These are phyloP conservation scores for Iberis pinnata DNA, from an alignment of 345 rosid species.

Conservation along the genomic window DNA sequence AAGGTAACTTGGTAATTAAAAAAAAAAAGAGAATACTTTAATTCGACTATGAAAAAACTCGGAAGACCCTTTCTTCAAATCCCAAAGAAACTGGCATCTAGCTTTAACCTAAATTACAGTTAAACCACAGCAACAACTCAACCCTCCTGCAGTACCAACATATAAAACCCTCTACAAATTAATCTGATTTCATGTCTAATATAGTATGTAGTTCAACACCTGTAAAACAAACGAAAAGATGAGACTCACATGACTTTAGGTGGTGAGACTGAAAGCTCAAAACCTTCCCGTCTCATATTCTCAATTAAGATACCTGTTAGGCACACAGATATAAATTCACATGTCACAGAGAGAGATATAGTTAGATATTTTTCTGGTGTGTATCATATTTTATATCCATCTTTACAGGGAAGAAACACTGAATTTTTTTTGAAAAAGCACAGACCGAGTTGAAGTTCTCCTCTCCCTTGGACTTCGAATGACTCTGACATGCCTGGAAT, in stretches of 20 bases:
- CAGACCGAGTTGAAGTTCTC: constrained; percentile 97
- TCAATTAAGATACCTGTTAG: constrained; percentile 85
- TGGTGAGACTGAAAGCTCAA: constrained; percentile 91
- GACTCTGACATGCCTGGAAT: constrained; percentile 83
- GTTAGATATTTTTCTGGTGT: constrained; percentile 1
- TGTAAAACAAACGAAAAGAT: constrained; percentile 5
- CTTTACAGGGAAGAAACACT: constrained; percentile 16
- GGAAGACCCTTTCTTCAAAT: neutral
- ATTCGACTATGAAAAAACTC: neutral
- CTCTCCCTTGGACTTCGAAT: constrained; percentile 95
- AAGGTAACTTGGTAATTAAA: neutral
- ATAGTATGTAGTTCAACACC: neutral
- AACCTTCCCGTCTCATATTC: constrained; percentile 99
- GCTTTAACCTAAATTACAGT: neutral
- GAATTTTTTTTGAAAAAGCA: constrained; percentile 16
- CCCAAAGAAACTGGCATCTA: neutral
- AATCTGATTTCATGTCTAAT: neutral
- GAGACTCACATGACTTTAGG: constrained; percentile 91
- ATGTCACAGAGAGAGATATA: constrained; percentile 4
- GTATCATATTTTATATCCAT: neutral
- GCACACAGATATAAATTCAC: constrained; percentile 19
- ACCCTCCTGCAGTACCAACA: neutral
- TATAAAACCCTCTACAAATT: neutral
- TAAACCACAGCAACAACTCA: neutral
- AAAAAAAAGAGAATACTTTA: neutral